A percentile compares a stretch with the other conserved stretches of the same genome.
phyloP scores from a whole-genome alignment of 2,329 filamentous ascomycete species.

The Pseudogymnoascus sp. region DNA sequence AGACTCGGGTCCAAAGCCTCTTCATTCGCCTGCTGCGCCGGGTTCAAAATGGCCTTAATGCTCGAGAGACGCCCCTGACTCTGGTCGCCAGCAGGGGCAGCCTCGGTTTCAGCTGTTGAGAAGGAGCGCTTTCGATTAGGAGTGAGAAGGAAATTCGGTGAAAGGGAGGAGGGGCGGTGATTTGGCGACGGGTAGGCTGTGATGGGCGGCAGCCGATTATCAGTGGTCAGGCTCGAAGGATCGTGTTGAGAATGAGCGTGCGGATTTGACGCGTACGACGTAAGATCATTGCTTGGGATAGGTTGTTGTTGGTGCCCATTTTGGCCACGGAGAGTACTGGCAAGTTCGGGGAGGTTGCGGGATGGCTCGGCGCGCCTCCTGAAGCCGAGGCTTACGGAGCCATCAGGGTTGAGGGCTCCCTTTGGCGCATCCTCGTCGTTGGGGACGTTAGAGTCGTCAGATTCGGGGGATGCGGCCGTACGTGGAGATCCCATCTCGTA shows the following conservation, averaged over 20 bases:
- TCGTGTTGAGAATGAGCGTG: slow-evolving; percentile 17
- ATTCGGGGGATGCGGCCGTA: slow-evolving; percentile 22
- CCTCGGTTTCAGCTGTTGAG: slow-evolving; percentile 46
- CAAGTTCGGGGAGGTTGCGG: slow-evolving; percentile 24
- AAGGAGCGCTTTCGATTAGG: slow-evolving; percentile 60
- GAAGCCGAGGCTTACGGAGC: slow-evolving; percentile 54
- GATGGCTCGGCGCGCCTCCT: slow-evolving; percentile 35
- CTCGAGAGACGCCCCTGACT: slow-evolving; percentile 58
- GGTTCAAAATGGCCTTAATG: slow-evolving; percentile 69
- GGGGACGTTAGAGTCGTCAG: slow-evolving; percentile 17
- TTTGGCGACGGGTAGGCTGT: slow-evolving; percentile 26
- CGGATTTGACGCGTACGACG: slow-evolving; percentile 33
- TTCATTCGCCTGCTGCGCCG: slow-evolving; percentile 26
- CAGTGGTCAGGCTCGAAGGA: slow-evolving; percentile 41
- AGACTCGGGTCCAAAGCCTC: slow-evolving; percentile 12
- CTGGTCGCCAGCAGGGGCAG: slow-evolving; percentile 31
- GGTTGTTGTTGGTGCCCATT: slow-evolving; percentile 30
- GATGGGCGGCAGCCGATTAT: slow-evolving; percentile 50
- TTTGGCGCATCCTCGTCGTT: slow-evolving; percentile 25
- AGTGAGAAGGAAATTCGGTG: slow-evolving; percentile 51
- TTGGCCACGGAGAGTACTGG: slow-evolving; percentile 16
- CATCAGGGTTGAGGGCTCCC: slow-evolving; percentile 53
- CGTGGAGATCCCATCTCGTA: slow-evolving; percentile 18
- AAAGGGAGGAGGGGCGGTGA: slow-evolving; percentile 50
- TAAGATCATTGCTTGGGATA: slow-evolving; percentile 38